Evolutionary conservation across 768 basidiomycete genomes (phyloP).

Genomic region (Amanita subjunquillea): DNA sequence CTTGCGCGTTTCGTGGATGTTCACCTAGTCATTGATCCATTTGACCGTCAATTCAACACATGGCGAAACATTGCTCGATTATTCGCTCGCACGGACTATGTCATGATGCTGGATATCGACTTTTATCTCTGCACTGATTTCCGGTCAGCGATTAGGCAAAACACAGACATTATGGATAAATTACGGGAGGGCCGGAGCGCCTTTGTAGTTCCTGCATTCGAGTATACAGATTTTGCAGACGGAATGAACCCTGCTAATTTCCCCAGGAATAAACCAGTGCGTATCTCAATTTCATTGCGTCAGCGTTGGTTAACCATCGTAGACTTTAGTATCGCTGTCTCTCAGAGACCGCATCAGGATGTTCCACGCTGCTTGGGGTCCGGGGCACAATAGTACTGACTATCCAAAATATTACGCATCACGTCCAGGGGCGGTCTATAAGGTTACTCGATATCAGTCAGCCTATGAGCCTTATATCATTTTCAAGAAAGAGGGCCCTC

Average conservation of each 20-base stretch:
- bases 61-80: slow-evolving; percentile 84
- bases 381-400: slow-evolving; percentile 76
- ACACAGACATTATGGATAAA: slow-evolving; percentile 28
- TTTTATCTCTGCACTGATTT: slow-evolving; percentile 82
- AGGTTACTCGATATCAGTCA: slow-evolving; percentile 66
- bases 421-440: slow-evolving; percentile 58
- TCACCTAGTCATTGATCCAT: slow-evolving; percentile 75
- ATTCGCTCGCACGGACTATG: slow-evolving; percentile 73
- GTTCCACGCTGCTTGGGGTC: slow-evolving; percentile 72
- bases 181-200: slow-evolving; percentile 55
- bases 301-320: not conserved
- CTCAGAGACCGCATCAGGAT: slow-evolving; percentile 47
- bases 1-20: slow-evolving; percentile 72
- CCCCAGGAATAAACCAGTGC: slow-evolving; percentile 60
- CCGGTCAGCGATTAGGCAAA: slow-evolving; percentile 41
- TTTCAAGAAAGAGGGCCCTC: slow-evolving; percentile 64
- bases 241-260: slow-evolving; percentile 50
- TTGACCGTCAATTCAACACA: slow-evolving; percentile 80
- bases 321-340: slow-evolving; percentile 54
- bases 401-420: slow-evolving; percentile 60
- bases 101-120: slow-evolving; percentile 91
- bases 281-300: slow-evolving; percentile 8
- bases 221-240: slow-evolving; percentile 57
- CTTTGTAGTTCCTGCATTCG: slow-evolving; percentile 80
- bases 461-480: slow-evolving; percentile 88